phyloP scores from a whole-genome alignment of 2,329 filamentous ascomycete genomes.

The Tolypocladium inflatum region DNA sequence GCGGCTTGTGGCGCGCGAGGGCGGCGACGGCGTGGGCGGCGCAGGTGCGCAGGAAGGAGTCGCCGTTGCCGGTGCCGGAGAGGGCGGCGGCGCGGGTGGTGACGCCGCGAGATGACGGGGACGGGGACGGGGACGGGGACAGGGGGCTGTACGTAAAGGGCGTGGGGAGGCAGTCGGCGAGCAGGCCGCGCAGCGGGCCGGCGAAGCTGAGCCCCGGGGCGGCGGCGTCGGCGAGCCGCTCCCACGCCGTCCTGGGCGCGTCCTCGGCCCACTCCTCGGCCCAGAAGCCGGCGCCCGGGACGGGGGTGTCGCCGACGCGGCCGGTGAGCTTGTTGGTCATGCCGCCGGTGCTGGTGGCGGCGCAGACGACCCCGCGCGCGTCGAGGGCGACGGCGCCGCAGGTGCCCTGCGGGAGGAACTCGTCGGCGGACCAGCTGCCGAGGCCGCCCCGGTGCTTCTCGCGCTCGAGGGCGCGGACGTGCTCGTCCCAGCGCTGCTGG shows the following conservation, averaged over 20 bases:
- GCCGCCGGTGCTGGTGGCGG: constrained; percentile 62
- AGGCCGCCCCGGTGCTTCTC: constrained; percentile 30
- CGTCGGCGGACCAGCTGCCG: constrained; percentile 47
- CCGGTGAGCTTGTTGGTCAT: constrained; percentile 85
- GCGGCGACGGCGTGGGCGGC: constrained; percentile 66
- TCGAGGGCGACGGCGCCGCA: constrained; percentile 78
- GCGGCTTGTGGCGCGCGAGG: constrained; percentile 54
- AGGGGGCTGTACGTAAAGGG: constrained; percentile 30
- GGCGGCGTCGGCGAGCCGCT: constrained; percentile 1
- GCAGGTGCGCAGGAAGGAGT: constrained; percentile 68
- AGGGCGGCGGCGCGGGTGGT: constrained; percentile 40
- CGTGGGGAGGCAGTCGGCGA: constrained; percentile 52
- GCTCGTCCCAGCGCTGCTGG: constrained; percentile 68
- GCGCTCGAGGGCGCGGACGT: constrained; percentile 47
- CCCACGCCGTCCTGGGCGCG: constrained; percentile 4
- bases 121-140: neutral
- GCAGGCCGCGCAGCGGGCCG: constrained; percentile 33
- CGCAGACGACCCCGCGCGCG: constrained; percentile 61
- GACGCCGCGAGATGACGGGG: neutral
- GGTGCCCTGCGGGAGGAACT: constrained; percentile 74
- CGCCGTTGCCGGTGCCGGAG: constrained; percentile 80
- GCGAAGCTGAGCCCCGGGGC: constrained; percentile 11
- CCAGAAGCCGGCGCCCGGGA: constrained; percentile 80
- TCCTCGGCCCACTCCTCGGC: constrained; percentile 69
- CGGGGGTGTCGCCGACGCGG: constrained; percentile 77